These are phyloP conservation scores for Suhomyces canberraensis DNA, from an alignment of 805 yeast genomes.

Conservation along the genomic window DNA sequence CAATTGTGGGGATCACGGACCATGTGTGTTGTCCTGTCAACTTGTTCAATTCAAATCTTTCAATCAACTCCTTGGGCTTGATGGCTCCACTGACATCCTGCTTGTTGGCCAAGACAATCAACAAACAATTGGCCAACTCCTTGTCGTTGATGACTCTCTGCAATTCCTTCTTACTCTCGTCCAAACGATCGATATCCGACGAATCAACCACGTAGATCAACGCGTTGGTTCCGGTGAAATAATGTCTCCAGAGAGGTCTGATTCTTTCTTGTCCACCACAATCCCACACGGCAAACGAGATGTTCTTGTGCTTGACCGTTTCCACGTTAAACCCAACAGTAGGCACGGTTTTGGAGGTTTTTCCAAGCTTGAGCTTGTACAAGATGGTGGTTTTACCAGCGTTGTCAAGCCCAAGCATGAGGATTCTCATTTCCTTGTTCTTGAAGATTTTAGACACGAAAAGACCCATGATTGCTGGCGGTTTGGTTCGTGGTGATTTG, in stretches of 20 bases:
- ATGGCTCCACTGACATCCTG: constrained; percentile 73
- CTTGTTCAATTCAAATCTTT: constrained; percentile 59
- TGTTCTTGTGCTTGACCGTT: constrained; percentile 76
- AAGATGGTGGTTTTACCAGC: constrained; percentile 92
- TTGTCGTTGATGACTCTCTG: constrained; percentile 76
- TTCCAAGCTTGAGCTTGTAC: constrained; percentile 78
- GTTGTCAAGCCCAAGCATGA: constrained; percentile 89
- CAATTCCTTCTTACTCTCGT: constrained; percentile 75
- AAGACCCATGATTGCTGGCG: constrained; percentile 3
- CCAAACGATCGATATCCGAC: constrained; percentile 66
- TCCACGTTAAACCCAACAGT: constrained; percentile 94
- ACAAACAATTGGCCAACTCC: constrained; percentile 74
- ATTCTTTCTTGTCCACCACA: constrained; percentile 95
- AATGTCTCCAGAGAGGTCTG: constrained; percentile 93
- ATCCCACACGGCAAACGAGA: constrained; percentile 87
- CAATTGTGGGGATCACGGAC: constrained; percentile 91
- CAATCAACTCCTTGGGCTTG: constrained; percentile 78
- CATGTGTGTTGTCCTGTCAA: constrained; percentile 67
- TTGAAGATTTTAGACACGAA: constrained; percentile 38
- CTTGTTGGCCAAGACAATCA: constrained; percentile 85
- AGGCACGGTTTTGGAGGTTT: constrained; percentile 75
- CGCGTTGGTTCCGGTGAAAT: constrained; percentile 90
- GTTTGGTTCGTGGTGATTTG: not conserved
- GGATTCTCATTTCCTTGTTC: constrained; percentile 95
- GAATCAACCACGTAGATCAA: constrained; percentile 88